Evolutionary conservation across 441 rosid species (phyloP).

Genomic region (Gossypium lobatum): DNA sequence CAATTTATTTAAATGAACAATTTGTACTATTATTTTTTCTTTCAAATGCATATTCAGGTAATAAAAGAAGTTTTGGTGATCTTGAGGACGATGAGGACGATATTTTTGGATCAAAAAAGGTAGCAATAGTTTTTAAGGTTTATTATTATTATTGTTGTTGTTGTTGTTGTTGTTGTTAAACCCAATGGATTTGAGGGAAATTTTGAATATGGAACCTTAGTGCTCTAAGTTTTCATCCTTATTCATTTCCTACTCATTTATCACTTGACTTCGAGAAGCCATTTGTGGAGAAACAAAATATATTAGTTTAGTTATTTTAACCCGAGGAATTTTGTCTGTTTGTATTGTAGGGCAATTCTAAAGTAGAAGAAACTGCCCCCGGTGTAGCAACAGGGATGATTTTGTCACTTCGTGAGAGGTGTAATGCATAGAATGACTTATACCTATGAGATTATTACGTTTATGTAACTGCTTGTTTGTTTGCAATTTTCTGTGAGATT

Average conservation of each 20-base stretch:
- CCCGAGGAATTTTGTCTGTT: constrained; percentile 1
- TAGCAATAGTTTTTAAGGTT: constrained; percentile 25
- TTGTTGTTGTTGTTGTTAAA: neutral
- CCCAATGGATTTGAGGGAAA: neutral
- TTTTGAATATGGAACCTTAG: constrained; percentile 1
- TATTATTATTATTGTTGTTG: neutral
- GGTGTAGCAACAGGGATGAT: constrained; percentile 85
- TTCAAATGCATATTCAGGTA: constrained; percentile 31
- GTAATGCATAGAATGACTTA: constrained; percentile 3
- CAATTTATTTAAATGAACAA: neutral
- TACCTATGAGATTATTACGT: neutral
- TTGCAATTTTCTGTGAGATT: constrained; percentile 5
- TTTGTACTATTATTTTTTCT: neutral
- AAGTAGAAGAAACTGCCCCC: constrained; percentile 79
- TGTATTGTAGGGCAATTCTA: constrained; percentile 42
- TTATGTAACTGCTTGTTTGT: neutral
- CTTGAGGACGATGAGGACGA: constrained; percentile 94
- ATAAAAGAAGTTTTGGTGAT: constrained; percentile 78
- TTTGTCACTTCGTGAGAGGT: constrained; percentile 90
- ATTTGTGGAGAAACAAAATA: neutral
- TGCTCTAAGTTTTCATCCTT: neutral
- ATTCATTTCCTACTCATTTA: neutral
- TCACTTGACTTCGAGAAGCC: neutral
- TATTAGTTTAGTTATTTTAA: neutral
- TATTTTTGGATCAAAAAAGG: constrained; percentile 80